Percentiles rank a stretch among this genome's conserved stretches.
These are phyloP conservation scores for Cercophora newfieldiana DNA, from an alignment of 495 filamentous ascomycete genomes.

Conservation along the genomic window DNA sequence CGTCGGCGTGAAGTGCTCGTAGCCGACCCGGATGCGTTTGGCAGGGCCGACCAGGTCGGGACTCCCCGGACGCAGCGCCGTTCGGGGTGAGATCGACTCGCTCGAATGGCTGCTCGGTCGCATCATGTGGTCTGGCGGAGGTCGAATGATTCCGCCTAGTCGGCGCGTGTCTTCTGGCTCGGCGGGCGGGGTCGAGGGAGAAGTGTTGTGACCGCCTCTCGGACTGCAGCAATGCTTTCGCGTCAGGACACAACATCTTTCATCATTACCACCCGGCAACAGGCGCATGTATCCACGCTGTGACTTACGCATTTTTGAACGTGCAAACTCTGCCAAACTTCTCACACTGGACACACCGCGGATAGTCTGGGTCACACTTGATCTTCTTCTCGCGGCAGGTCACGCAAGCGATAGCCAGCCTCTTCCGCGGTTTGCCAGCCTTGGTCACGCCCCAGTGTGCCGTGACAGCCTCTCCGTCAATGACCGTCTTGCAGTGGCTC, in stretches of 20 bases:
- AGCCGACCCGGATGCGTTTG: slow-evolving; percentile 43
- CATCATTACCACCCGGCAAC: not conserved
- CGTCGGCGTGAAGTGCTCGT: slow-evolving; percentile 43
- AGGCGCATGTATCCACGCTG: not conserved
- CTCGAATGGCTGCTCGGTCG: slow-evolving; percentile 43
- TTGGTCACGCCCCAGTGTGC: slow-evolving; percentile 92
- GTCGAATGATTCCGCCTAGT: slow-evolving; percentile 28
- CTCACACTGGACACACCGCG: slow-evolving; percentile 85
- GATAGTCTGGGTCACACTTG: slow-evolving; percentile 86
- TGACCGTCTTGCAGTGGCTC: slow-evolving; percentile 75
- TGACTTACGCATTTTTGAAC: slow-evolving; percentile 85
- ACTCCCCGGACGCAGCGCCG: slow-evolving; percentile 31
- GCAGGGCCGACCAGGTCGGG: slow-evolving; percentile 35
- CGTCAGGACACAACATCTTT: slow-evolving; percentile 18
- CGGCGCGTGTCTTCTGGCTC: slow-evolving; percentile 49
- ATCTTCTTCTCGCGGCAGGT: slow-evolving; percentile 96
- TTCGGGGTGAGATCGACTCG: slow-evolving; percentile 46
- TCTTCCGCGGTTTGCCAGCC: slow-evolving; percentile 86
- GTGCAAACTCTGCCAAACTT: slow-evolving; percentile 84
- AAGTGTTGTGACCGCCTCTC: slow-evolving; percentile 55
- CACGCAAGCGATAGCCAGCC: slow-evolving; percentile 83
- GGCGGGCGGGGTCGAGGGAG: slow-evolving; percentile 50
- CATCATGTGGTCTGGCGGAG: slow-evolving; percentile 32
- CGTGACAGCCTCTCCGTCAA: slow-evolving; percentile 85
- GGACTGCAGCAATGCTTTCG: slow-evolving; percentile 38